Conservation (phyloP, 768 basidiomycete genomes). For the Tricholoma matsutake region DNA sequence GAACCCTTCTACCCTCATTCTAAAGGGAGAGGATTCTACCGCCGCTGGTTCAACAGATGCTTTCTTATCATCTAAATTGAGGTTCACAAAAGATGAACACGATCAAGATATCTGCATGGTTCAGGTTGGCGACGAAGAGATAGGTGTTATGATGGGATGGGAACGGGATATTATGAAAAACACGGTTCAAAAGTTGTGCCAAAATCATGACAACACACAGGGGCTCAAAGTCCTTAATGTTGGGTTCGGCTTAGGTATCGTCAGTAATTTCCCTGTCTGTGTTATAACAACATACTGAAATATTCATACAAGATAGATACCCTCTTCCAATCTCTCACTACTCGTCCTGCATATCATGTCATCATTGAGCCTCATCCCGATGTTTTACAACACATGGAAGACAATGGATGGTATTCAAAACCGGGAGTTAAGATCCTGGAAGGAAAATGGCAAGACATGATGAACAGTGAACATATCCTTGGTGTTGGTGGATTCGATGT, state of each 20-base stretch:
- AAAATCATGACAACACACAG: slow-evolving; percentile 42
- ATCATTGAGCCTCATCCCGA: slow-evolving; percentile 95
- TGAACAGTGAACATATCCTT: slow-evolving; percentile 57
- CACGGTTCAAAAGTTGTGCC: slow-evolving; percentile 68
- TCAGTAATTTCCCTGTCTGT: slow-evolving; percentile 32
- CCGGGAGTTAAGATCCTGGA: slow-evolving; percentile 76
- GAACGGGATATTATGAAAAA: slow-evolving; percentile 83
- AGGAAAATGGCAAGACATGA: slow-evolving; percentile 92
- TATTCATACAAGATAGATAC: slow-evolving; percentile 63
- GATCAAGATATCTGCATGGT: slow-evolving; percentile 85
- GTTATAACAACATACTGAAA: not conserved
- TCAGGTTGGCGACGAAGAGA: slow-evolving; percentile 61
- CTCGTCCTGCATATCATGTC: slow-evolving; percentile 67
- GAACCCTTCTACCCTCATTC: slow-evolving; percentile 31
- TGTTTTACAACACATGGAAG: slow-evolving; percentile 79
- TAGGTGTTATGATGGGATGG: slow-evolving; percentile 99
- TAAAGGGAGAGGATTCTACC: slow-evolving; percentile 51
- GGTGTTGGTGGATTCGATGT: slow-evolving; percentile 78
- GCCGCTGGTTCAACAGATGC: slow-evolving; percentile 60
- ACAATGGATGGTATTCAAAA: slow-evolving; percentile 74
- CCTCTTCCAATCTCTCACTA: slow-evolving; percentile 65
- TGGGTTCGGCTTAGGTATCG: slow-evolving; percentile 93
- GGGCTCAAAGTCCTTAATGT: slow-evolving; percentile 78
- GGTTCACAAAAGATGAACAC: slow-evolving; percentile 62
- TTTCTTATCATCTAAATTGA: slow-evolving; percentile 70